A percentile compares a stretch with the other conserved stretches of the same genome.
These are phyloP conservation scores for Phoma herbarum DNA, from an alignment of 2,329 filamentous ascomycete species.

Conservation along the genomic window DNA sequence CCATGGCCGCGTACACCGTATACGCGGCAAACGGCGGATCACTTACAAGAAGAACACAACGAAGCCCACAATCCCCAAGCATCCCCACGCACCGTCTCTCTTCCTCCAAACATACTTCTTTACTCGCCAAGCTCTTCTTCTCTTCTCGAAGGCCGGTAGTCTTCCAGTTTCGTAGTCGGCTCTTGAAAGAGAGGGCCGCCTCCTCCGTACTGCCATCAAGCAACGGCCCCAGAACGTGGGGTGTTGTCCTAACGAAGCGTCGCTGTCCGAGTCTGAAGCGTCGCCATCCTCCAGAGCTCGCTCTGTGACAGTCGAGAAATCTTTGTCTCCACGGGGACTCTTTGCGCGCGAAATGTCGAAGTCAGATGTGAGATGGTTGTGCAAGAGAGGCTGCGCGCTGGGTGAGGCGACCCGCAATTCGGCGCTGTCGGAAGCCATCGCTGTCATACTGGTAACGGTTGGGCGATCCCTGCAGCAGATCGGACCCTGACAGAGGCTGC, in stretches of 20 bases:
- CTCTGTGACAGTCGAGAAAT: slow-evolving; percentile 23
- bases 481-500: slow-evolving; percentile 18
- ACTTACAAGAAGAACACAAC: slow-evolving; percentile 48
- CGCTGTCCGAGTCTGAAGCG: slow-evolving; percentile 26
- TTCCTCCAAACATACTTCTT: slow-evolving; percentile 30
- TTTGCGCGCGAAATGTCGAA: slow-evolving; percentile 27
- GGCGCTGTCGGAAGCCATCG: slow-evolving; percentile 33
- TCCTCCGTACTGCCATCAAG: slow-evolving; percentile 40
- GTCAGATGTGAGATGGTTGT: slow-evolving; percentile 33
- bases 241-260: slow-evolving; percentile 20
- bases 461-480: slow-evolving; percentile 22
- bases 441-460: slow-evolving; percentile 3
- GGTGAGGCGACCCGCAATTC: slow-evolving; percentile 19
- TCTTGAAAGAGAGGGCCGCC: slow-evolving; percentile 30
- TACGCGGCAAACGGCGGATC: slow-evolving; percentile 14
- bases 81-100: slow-evolving; percentile 29
- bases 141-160: slow-evolving; percentile 32
- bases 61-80: slow-evolving; percentile 31
- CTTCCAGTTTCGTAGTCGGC: slow-evolving; percentile 25
- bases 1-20: slow-evolving; percentile 9
- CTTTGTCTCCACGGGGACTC: slow-evolving; percentile 24
- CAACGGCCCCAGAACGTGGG: slow-evolving; percentile 38
- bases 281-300: slow-evolving; percentile 40
- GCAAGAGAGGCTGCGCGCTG: slow-evolving; percentile 33
- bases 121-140: slow-evolving; percentile 13